A percentile compares a stretch with the other conserved stretches of the same genome.
Conservation (phyloP, 75 land plant species). For the Selaginella tamariscina region DNA sequence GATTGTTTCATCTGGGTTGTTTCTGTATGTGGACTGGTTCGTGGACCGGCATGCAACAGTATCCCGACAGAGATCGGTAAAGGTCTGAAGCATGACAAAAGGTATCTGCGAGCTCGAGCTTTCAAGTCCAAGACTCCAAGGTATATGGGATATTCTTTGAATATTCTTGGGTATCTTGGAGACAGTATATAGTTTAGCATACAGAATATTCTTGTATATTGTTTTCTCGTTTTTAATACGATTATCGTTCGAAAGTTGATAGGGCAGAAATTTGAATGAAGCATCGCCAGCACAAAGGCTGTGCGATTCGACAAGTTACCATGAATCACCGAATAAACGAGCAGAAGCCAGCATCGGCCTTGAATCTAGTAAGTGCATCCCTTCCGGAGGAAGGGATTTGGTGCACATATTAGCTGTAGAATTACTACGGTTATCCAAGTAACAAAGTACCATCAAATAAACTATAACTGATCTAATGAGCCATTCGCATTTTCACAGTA, state of each 20-base stretch:
- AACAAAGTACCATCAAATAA: slow-evolving; percentile 13
- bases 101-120: too few relatives aligned
- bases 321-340: slow-evolving; percentile 30
- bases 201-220: too few relatives aligned
- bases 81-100: too few relatives aligned
- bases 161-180: too few relatives aligned
- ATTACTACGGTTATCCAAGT: slow-evolving; percentile 13
- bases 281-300: slow-evolving; percentile 17
- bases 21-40: too few relatives aligned
- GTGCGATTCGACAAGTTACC: slow-evolving; percentile 33
- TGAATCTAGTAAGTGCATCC: slow-evolving; percentile 40
- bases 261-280: slow-evolving; percentile 13
- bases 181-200: too few relatives aligned
- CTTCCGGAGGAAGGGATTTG: slow-evolving; percentile 25
- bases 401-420: slow-evolving; percentile 16
- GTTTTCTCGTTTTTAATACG: too few relatives aligned
- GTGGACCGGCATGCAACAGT: too few relatives aligned
- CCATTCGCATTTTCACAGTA: slow-evolving; percentile 21
- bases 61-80: too few relatives aligned
- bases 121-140: too few relatives aligned
- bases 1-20: too few relatives aligned
- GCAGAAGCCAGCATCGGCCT: slow-evolving; percentile 31
- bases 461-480: slow-evolving; percentile 30
- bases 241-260: slow-evolving; percentile 14
- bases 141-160: too few relatives aligned